Evolutionary conservation across 108 stramenopile genomes (phyloP).

Genomic region (Cyclotella baltica): DNA sequence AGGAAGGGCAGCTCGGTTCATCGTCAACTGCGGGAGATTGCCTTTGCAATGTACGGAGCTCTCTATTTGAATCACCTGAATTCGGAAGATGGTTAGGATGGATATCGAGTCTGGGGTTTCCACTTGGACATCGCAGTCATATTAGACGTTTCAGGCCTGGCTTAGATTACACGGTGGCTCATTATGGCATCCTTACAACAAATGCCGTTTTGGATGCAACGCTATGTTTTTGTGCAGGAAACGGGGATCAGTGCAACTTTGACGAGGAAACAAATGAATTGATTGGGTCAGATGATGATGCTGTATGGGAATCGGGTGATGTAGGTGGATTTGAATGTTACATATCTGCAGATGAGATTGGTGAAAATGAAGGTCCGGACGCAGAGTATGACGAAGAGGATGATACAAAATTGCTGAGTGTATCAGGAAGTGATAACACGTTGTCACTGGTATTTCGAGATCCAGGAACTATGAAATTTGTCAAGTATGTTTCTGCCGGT

Average conservation of each 20-base stretch:
- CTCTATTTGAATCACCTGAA: slow-evolving; percentile 65
- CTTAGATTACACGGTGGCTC: slow-evolving; percentile 97
- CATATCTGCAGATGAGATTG: slow-evolving; percentile 93
- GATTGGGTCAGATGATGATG: slow-evolving; percentile 66
- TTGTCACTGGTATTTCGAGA: slow-evolving; percentile 93
- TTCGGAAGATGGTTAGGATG: slow-evolving; percentile 68
- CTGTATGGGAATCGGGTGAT: slow-evolving; percentile 90
- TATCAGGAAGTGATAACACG: slow-evolving; percentile 93
- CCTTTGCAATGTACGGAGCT: slow-evolving; percentile 51
- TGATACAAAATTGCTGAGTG: slow-evolving; percentile 90
- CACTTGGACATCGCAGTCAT: slow-evolving; percentile 69
- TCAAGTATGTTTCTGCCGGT: slow-evolving; percentile 91
- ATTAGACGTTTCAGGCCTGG: slow-evolving; percentile 95
- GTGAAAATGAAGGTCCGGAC: slow-evolving; percentile 70
- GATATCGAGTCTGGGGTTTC: slow-evolving; percentile 69
- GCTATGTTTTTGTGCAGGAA: slow-evolving; percentile 74
- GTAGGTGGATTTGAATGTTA: slow-evolving; percentile 96
- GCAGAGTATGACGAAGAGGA: slow-evolving; percentile 93
- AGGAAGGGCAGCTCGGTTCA: not conserved
- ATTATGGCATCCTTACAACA: slow-evolving; percentile 83
- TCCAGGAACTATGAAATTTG: slow-evolving; percentile 93
- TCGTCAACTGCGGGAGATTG: slow-evolving; percentile 38
- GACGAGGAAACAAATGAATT: slow-evolving; percentile 60
- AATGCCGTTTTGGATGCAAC: slow-evolving; percentile 89
- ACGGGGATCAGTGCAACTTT: slow-evolving; percentile 59